Conservation (phyloP, 768 basidiomycete species). For the Rhodotorula diobovata region DNA sequence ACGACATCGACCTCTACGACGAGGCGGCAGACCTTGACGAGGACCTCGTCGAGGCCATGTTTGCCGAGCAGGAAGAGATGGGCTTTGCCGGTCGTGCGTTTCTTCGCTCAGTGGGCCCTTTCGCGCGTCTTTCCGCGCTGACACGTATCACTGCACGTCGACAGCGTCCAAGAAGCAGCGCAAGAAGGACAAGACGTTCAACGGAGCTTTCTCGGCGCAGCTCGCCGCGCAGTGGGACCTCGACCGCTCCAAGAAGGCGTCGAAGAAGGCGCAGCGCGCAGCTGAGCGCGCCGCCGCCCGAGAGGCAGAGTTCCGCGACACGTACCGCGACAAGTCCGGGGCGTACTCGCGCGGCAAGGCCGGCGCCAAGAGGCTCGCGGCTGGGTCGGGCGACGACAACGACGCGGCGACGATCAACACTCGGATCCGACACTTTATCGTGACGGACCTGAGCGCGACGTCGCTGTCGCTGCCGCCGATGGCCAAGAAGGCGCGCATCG, state of each 20-base stretch:
- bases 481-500: slow-evolving; percentile 64
- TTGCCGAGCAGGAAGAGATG: slow-evolving; percentile 18
- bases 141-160: background rate
- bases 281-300: slow-evolving; percentile 57
- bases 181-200: slow-evolving; percentile 46
- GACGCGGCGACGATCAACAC: slow-evolving; percentile 62
- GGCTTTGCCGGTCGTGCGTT: slow-evolving; percentile 6
- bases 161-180: slow-evolving; percentile 47
- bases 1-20: slow-evolving; percentile 29
- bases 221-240: slow-evolving; percentile 69
- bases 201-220: slow-evolving; percentile 54
- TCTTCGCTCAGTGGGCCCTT: background rate
- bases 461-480: slow-evolving; percentile 73
- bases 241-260: slow-evolving; percentile 79
- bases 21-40: slow-evolving; percentile 33
- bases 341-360: slow-evolving; percentile 49
- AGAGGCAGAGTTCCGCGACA: slow-evolving; percentile 58
- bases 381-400: slow-evolving; percentile 40
- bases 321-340: slow-evolving; percentile 48
- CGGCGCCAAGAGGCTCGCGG: slow-evolving; percentile 49
- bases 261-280: slow-evolving; percentile 61
- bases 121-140: background rate
- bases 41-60: slow-evolving; percentile 24
- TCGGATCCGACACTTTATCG: slow-evolving; percentile 67
- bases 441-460: slow-evolving; percentile 53